Evolutionary conservation across 768 basidiomycete species (phyloP), one percentile per base, ranked within the genome.

Genomic region (Suillus paluster): DNA sequence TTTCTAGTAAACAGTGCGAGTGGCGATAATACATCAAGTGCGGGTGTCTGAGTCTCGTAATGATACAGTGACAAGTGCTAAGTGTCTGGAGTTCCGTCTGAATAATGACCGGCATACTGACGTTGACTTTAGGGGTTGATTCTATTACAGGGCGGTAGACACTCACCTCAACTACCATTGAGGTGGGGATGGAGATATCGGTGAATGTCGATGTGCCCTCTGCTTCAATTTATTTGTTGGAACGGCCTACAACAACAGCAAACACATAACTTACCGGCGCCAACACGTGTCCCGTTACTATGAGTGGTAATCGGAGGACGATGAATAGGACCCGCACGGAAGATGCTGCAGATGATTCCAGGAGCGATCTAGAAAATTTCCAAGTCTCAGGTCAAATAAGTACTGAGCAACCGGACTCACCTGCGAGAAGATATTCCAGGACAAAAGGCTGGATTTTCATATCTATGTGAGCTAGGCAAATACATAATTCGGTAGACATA

Each of bases 331-430:
- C 79, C 78, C 60, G 84, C 71, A 36, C 72, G 73, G 60, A 86
- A 80, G 45, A 88, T 78, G 7, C 71, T 74, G 2, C 77, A 73
- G 23, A 88, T 65, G 25, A 84, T 75, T 33, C 71, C 70, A 30
- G 83, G 78, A 4, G 79, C 80, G 33, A 81, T 78, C 83, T 84
- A 59, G 14, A 21, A 46, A 48, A 6, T 3, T 10, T 17, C 9
- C 42, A 21, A 14, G 11, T 33, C 27, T 38, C 14, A 79, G 63
- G 38, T 72, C 74, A 48, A n/a, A n/a, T n/a, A n/a, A 42, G n/a
- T 4, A 55, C 44, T 33, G 52, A 2, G 63, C 11, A 36, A 30
- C 23, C 49, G 12, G 8, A 19, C 57, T 57, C 52, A 71, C 71
- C 67, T 63, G 64, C 4, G 33, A 54, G 52, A 73, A 65, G 27